Conservation (phyloP, 768 basidiomycete genomes). For the Trametes punicea region DNA sequence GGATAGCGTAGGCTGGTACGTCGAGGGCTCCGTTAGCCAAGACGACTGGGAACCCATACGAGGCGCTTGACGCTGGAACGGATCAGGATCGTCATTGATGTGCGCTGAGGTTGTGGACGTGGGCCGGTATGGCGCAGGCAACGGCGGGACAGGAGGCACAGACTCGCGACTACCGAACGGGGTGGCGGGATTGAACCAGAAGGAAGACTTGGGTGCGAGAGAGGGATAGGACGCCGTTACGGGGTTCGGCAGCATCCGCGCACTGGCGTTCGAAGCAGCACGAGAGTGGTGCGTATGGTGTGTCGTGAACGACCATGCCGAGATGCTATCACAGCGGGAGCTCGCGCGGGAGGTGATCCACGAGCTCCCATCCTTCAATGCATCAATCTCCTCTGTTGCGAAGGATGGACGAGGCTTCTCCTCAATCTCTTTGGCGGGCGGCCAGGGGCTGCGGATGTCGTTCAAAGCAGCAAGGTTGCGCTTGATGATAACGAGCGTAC, state of each 20-base stretch:
- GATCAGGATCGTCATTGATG: slow-evolving; percentile 49
- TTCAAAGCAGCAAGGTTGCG: slow-evolving; percentile 57
- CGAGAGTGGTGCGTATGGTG: slow-evolving; percentile 50
- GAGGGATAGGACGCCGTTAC: slow-evolving; percentile 34
- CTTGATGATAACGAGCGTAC: slow-evolving; percentile 62
- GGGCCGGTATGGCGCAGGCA: slow-evolving; percentile 56
- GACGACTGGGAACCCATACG: slow-evolving; percentile 67
- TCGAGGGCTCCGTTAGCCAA: slow-evolving; percentile 67
- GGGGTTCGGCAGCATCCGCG: slow-evolving; percentile 31
- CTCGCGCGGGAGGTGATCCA: slow-evolving; percentile 72
- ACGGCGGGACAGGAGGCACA: slow-evolving; percentile 54
- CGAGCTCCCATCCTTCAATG: slow-evolving; percentile 70
- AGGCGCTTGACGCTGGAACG: slow-evolving; percentile 52
- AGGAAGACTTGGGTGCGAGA: slow-evolving; percentile 50
- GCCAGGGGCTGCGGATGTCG: slow-evolving; percentile 56
- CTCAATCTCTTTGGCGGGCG: slow-evolving; percentile 47
- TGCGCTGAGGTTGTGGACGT: slow-evolving; percentile 41
- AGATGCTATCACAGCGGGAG: slow-evolving; percentile 53
- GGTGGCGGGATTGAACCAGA: slow-evolving; percentile 55
- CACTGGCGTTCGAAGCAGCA: slow-evolving; percentile 36
- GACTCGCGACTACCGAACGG: slow-evolving; percentile 35
- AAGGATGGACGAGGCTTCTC: slow-evolving; percentile 62
- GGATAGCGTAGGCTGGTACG: slow-evolving; percentile 54
- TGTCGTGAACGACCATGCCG: slow-evolving; percentile 73
- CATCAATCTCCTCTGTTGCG: slow-evolving; percentile 69